These are phyloP conservation scores for Carex arenaria DNA, from an alignment of 202 grass and related monocot genomes.

Conservation along the genomic window DNA sequence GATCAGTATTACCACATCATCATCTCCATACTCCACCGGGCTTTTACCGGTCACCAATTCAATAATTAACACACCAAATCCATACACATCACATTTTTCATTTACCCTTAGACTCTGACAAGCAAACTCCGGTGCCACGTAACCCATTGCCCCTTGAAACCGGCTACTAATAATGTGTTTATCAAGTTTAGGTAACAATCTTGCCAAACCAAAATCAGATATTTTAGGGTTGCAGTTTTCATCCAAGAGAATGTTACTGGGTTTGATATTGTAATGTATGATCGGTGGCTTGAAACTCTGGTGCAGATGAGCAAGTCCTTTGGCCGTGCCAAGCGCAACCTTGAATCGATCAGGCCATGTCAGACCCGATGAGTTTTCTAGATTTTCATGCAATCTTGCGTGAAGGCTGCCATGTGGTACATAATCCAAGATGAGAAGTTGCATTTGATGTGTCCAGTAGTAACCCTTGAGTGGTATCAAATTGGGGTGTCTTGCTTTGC, in stretches of 20 bases:
- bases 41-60: slow-evolving; percentile 69
- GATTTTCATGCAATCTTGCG: slow-evolving; percentile 46
- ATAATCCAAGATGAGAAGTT: slow-evolving; percentile 79
- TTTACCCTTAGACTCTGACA: slow-evolving; percentile 81
- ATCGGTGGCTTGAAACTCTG: slow-evolving; percentile 84
- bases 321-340: slow-evolving; percentile 52
- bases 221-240: slow-evolving; percentile 54
- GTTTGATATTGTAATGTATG: slow-evolving; percentile 94
- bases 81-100: slow-evolving; percentile 97
- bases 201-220: slow-evolving; percentile 77
- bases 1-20: slow-evolving; percentile 74
- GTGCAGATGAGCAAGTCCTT: slow-evolving; percentile 72
- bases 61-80: slow-evolving; percentile 81
- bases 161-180: slow-evolving; percentile 31
- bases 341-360: slow-evolving; percentile 74
- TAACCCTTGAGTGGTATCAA: slow-evolving; percentile 76
- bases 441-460: slow-evolving; percentile 91
- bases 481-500: slow-evolving; percentile 72
- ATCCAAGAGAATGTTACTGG: slow-evolving; percentile 89
- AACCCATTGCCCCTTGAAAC: slow-evolving; percentile 64
- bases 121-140: slow-evolving; percentile 82
- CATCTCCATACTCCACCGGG: slow-evolving; percentile 66
- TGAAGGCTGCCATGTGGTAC: slow-evolving; percentile 68
- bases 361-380: slow-evolving; percentile 12
- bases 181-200: slow-evolving; percentile 50